Percentiles rank a stretch among this genome's conserved stretches.
Evolutionary conservation across 2,329 filamentous ascomycete species (phyloP).

Genomic region (Harringtonia lauricola): DNA sequence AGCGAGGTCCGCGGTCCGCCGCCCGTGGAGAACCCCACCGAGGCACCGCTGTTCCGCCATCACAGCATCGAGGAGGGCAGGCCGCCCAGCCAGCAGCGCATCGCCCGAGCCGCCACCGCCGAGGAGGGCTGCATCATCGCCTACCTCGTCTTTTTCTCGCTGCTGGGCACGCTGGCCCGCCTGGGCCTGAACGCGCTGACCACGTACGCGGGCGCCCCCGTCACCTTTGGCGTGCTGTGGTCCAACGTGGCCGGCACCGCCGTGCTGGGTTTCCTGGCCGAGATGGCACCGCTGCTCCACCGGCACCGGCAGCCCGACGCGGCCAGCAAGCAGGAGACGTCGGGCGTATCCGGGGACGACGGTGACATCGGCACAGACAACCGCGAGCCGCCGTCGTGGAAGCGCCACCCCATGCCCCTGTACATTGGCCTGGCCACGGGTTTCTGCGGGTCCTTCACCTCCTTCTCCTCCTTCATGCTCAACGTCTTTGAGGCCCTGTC

Average conservation of each 20-base stretch:
- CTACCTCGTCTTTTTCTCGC: slow-evolving; percentile 74
- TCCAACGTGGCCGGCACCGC: slow-evolving; percentile 74
- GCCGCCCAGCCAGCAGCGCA: too few relatives aligned
- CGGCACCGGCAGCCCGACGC: not conserved
- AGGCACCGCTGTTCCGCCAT: slow-evolving; percentile 23
- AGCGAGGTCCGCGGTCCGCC: slow-evolving; percentile 31
- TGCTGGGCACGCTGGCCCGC: slow-evolving; percentile 73
- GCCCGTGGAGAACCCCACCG: slow-evolving; percentile 28
- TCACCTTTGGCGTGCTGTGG: slow-evolving; percentile 69
- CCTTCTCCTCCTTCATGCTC: slow-evolving; percentile 58
- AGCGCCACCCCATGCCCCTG: slow-evolving; percentile 42
- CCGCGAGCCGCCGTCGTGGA: not conserved
- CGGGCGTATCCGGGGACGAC: not conserved
- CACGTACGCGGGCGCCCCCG: slow-evolving; percentile 70
- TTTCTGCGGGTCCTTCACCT: slow-evolving; percentile 62
- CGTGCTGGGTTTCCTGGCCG: slow-evolving; percentile 66
- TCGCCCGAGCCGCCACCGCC: too few relatives aligned
- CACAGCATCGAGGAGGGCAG: slow-evolving; percentile 28
- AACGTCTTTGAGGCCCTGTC: slow-evolving; percentile 54
- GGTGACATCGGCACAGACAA: not conserved
- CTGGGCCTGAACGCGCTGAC: slow-evolving; percentile 72
- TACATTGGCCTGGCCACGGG: slow-evolving; percentile 62
- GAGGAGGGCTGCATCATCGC: slow-evolving; percentile 64
- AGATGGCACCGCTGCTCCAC: not conserved
- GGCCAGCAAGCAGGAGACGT: not conserved